phyloP scores from a whole-genome alignment of 2,329 filamentous ascomycete species.

The Didymella glomerata region DNA sequence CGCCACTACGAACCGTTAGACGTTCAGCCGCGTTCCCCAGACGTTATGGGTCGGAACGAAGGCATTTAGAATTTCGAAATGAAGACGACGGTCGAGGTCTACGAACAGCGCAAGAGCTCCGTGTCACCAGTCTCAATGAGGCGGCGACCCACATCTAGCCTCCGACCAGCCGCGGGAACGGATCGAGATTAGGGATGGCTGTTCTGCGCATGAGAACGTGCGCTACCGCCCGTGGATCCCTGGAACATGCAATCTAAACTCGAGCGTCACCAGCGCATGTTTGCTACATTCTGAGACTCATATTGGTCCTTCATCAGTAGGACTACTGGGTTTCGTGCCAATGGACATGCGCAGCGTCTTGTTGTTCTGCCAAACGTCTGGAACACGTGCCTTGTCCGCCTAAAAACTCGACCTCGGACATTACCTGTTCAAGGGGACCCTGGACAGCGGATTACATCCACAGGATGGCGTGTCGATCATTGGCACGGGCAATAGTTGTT shows the following conservation, averaged over 20 bases:
- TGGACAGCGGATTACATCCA: constrained; percentile 1
- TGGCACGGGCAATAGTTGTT: constrained; percentile 19
- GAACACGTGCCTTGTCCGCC: neutral
- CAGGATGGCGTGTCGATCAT: constrained; percentile 15
- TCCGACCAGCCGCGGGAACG: constrained; percentile 19
- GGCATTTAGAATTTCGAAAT: constrained; percentile 12
- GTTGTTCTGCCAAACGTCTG: neutral
- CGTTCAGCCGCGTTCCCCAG: constrained; percentile 19
- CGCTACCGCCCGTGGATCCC: constrained; percentile 11
- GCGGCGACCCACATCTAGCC: constrained; percentile 6
- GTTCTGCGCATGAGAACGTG: constrained; percentile 23
- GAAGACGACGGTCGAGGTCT: constrained; percentile 10
- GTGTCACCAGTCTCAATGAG: constrained; percentile 12
- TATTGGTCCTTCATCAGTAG: constrained; percentile 12
- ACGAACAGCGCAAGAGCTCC: constrained; percentile 12
- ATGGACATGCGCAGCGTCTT: neutral
- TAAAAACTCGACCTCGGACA: constrained; percentile 15
- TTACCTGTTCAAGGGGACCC: constrained; percentile 18
- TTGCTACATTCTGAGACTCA: constrained; percentile 8
- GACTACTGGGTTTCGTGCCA: constrained; percentile 1
- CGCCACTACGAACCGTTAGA: constrained; percentile 14
- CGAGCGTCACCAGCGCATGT: constrained; percentile 6
- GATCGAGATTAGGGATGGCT: constrained; percentile 25
- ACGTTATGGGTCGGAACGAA: constrained; percentile 15
- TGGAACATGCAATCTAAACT: constrained; percentile 16